These are phyloP conservation scores for Crithidia brevicula DNA, from an alignment of 208 protist genomes.

Conservation along the genomic window DNA sequence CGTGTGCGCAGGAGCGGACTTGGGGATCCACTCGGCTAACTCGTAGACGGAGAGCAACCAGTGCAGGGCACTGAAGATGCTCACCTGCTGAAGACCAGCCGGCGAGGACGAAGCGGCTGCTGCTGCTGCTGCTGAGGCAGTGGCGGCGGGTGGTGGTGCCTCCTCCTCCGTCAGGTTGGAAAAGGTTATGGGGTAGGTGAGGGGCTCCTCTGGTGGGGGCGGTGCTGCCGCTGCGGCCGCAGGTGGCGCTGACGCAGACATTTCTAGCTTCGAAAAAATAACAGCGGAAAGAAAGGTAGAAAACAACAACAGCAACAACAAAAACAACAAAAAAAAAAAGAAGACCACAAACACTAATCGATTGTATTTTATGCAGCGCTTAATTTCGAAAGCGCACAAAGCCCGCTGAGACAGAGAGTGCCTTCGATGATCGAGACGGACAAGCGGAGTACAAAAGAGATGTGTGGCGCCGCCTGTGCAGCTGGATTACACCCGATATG, in stretches of 20 bases:
- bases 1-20: not conserved
- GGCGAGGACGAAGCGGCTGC: not conserved
- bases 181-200: constrained; percentile 40
- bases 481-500: too few species aligned
- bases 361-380: too few species aligned
- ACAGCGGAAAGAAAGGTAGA: constrained; percentile 2
- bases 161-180: constrained; percentile 17
- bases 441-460: too few species aligned
- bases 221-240: constrained; percentile 5
- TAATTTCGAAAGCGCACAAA: too few species aligned
- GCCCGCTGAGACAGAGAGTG: too few species aligned
- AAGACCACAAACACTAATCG: not conserved
- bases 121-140: not conserved
- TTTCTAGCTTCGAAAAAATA: constrained; percentile 1
- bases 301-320: constrained; percentile 9
- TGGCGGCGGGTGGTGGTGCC: too few species aligned
- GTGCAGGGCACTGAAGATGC: constrained; percentile 54
- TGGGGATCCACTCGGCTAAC: constrained; percentile 52
- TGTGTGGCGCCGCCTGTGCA: too few species aligned
- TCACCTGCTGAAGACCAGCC: constrained; percentile 31
- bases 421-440: too few species aligned
- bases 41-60: constrained; percentile 68
- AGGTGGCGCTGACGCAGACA: not conserved
- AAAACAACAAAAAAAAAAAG: constrained; percentile 8
- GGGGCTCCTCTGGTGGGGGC: constrained; percentile 35